Evolutionary conservation across 23 red algal genomes (phyloP).

Genomic region (Chondrus crispus): DNA sequence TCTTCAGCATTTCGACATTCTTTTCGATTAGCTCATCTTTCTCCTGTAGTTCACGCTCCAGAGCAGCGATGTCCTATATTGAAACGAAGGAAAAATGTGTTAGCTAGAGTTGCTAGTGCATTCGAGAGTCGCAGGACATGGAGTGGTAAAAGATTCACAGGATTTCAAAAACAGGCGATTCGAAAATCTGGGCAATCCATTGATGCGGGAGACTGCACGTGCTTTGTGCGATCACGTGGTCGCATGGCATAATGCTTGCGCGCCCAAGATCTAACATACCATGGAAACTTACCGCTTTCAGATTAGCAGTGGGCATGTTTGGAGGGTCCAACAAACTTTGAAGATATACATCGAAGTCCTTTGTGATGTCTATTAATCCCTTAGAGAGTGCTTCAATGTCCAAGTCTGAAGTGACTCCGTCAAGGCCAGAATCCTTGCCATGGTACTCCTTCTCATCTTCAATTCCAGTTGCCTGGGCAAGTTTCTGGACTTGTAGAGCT

Average conservation of each 20-base stretch:
- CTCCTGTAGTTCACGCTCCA: slow-evolving; percentile 41
- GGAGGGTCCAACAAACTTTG: slow-evolving; percentile 29
- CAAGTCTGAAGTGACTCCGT: slow-evolving; percentile 48
- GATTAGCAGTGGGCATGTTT: slow-evolving; percentile 18
- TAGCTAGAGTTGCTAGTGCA: neutral
- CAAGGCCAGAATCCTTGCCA: slow-evolving; percentile 15
- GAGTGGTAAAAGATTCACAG: too few relatives aligned
- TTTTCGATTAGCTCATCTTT: slow-evolving; percentile 60
- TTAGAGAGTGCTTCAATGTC: slow-evolving; percentile 63
- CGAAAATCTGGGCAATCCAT: neutral
- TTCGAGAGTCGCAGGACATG: neutral
- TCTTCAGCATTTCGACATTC: slow-evolving; percentile 34
- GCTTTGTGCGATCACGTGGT: neutral
- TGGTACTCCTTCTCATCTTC: neutral
- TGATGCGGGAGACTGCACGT: neutral
- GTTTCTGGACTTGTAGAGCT: slow-evolving; percentile 44
- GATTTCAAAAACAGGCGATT: neutral
- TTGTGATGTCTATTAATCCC: slow-evolving; percentile 48
- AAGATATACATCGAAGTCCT: slow-evolving; percentile 52
- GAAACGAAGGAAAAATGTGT: neutral
- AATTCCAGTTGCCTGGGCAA: slow-evolving; percentile 55
- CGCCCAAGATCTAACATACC: too few relatives aligned
- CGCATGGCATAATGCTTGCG: too few relatives aligned
- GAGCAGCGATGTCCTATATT: slow-evolving; percentile 33
- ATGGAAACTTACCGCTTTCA: slow-evolving; percentile 50